phyloP scores from a whole-genome alignment of 225 moss, liverwort and hornwort genomes.

The Bryoerythrophyllum caledonicum region DNA sequence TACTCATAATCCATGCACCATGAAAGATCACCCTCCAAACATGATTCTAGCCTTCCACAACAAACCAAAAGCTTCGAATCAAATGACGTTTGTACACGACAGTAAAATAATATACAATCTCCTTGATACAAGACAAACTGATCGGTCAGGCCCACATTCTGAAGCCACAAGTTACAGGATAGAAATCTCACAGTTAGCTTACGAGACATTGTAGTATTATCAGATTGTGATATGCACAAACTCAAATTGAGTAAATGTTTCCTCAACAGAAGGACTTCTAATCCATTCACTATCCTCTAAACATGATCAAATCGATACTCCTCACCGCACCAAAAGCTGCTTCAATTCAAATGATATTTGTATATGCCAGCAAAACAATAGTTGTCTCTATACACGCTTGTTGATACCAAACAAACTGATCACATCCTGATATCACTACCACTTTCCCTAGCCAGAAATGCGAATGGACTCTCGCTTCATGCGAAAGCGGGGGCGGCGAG shows the following conservation, averaged over 20 bases:
- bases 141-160: too few species aligned
- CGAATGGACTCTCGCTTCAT: conserved; percentile 49
- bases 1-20: neutral
- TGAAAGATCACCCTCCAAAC: neutral
- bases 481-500: conserved; percentile 50
- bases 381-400: conserved; percentile 16
- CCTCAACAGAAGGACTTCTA: too few species aligned
- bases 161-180: too few species aligned
- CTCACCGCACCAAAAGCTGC: neutral
- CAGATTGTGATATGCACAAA: too few species aligned
- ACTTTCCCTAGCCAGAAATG: conserved; percentile 39
- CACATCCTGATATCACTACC: neutral
- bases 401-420: neutral
- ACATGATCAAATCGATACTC: too few species aligned
- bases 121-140: too few species aligned
- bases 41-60: neutral
- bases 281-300: neutral
- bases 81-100: too few species aligned
- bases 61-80: too few species aligned
- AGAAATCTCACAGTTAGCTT: too few species aligned
- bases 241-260: too few species aligned
- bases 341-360: neutral
- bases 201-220: too few species aligned
- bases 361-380: neutral
- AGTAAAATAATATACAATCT: too few species aligned